Conservation (phyloP, 1,284 basidiomycete species). For the Ustilago nuda region DNA sequence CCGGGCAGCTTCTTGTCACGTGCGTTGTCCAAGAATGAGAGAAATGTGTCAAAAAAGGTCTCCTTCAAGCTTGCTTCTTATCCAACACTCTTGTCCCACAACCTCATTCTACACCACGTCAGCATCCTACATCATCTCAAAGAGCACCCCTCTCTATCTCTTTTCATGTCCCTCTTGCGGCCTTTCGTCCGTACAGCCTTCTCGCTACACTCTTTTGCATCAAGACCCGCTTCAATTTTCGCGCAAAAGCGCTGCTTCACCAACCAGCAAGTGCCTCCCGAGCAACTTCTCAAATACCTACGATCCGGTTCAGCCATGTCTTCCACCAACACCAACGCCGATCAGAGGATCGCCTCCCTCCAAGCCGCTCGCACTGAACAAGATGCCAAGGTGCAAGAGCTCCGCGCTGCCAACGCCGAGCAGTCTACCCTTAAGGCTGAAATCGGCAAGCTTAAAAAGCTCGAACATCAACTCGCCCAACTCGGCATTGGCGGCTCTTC, state of each 20-base stretch:
- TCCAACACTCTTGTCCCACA: not conserved
- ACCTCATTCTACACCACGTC: not conserved
- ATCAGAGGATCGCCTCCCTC: slow-evolving; percentile 32
- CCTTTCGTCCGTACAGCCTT: slow-evolving; percentile 20
- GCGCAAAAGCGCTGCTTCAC: slow-evolving; percentile 18
- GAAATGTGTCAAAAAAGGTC: not conserved
- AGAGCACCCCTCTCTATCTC: not conserved
- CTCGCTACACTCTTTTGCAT: slow-evolving; percentile 16
- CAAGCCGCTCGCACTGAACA: slow-evolving; percentile 53
- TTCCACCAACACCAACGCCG: slow-evolving; percentile 14
- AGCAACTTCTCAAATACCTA: slow-evolving; percentile 31
- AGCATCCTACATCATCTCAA: not conserved
- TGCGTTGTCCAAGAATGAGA: not conserved
- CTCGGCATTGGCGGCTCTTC: slow-evolving; percentile 37
- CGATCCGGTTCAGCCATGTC: slow-evolving; percentile 29
- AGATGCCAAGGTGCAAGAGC: slow-evolving; percentile 58
- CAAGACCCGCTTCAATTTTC: not conserved
- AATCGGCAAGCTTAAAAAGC: slow-evolving; percentile 52
- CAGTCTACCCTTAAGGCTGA: slow-evolving; percentile 50
- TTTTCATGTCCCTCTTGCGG: slow-evolving; percentile 38
- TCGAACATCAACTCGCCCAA: slow-evolving; percentile 56
- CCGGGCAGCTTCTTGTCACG: not conserved
- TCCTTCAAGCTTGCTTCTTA: not conserved
- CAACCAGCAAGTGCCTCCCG: slow-evolving; percentile 28
- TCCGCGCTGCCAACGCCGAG: slow-evolving; percentile 51